Evolutionary conservation across 768 basidiomycete species (phyloP), one percentile per base, ranked within the genome.

Genomic region (Lactarius psammicola): DNA sequence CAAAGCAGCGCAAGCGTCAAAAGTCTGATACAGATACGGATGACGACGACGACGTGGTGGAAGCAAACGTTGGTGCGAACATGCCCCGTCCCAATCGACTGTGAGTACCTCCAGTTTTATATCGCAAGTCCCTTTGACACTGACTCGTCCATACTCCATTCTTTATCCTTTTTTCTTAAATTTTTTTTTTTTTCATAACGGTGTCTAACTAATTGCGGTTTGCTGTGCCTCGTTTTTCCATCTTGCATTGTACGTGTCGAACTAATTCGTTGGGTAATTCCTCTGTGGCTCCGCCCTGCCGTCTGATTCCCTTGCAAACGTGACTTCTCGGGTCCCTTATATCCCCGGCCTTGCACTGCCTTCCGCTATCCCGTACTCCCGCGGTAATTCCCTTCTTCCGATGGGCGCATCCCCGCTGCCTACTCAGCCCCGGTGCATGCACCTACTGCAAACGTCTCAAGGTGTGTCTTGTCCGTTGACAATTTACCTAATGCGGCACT

Each of bases 401-500:
- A 31, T 59, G 28, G 36, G 30, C 54, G 57, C 11, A 33, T 54
- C 54, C 23, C 30, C 55, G 63, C 59, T 57, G 23, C 56, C 40
- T 38, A 30, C 36, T 51, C 74, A 93, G 90, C 51, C 86, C 87
- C 68, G 90, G 92, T 64, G 92, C 92, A 51, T 94, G 92, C 76
- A 88, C 84, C 3, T 86, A 93, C 72, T 94, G 92, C 83, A 94
- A 92, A 76, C 89, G 87, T 73, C 85, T 93, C 72, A 94, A 94
- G 87, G 90, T 88, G 76, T 64, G 85, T 78, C 60, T 70, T 26
- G 23, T 59, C 7, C n/a, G 13, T 40, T 60, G 15, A 49, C 38
- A 26, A 0, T 6, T 26, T 56, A 18, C 46, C 49, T 38, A 15
- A 51, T 42, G 2, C 9, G 44, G 31, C 34, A 13, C 68, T 70